Conservation (phyloP, 2,329 filamentous ascomycete genomes). For the Hypocreales sp. region DNA sequence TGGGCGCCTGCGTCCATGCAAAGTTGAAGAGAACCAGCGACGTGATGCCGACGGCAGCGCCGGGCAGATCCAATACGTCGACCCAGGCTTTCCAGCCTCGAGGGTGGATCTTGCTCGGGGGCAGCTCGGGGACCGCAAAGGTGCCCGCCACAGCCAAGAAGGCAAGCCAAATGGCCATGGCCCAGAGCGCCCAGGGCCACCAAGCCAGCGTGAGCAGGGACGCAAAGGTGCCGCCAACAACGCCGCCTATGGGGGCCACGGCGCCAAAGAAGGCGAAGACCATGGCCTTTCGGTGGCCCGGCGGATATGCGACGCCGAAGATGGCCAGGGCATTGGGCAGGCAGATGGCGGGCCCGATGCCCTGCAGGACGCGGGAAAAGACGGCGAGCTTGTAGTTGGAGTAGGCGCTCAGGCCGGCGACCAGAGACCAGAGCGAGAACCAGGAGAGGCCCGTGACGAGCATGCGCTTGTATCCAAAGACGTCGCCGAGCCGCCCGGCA, state of each 20-base stretch:
- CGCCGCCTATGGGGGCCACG: constrained; percentile 28
- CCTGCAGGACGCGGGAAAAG: constrained; percentile 37
- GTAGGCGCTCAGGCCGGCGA: constrained; percentile 26
- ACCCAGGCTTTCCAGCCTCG: constrained; percentile 8
- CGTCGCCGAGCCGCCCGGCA: constrained; percentile 38
- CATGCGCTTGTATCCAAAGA: constrained; percentile 40
- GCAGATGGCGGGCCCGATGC: constrained; percentile 45
- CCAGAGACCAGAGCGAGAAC: constrained; percentile 36
- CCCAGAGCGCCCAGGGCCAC: constrained; percentile 35
- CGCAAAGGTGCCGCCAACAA: constrained; percentile 24
- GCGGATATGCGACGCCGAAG: constrained; percentile 39
- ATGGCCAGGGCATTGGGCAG: constrained; percentile 51
- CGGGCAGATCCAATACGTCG: constrained; percentile 21
- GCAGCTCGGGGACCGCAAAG: constrained; percentile 19
- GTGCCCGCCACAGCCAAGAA: constrained; percentile 14
- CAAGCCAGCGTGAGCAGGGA: constrained; percentile 23
- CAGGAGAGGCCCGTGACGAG: constrained; percentile 38
- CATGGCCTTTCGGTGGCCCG: constrained; percentile 42
- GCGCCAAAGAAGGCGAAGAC: constrained; percentile 37
- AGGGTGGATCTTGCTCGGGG: constrained; percentile 4
- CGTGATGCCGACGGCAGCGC: constrained; percentile 29
- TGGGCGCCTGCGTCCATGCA: constrained; percentile 49
- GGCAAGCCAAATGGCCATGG: constrained; percentile 18
- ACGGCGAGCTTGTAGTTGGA: constrained; percentile 28
- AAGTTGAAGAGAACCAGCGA: constrained; percentile 49